Evolutionary conservation across 768 basidiomycete species (phyloP).

Genomic region (Macrolepiota albuminosa): DNA sequence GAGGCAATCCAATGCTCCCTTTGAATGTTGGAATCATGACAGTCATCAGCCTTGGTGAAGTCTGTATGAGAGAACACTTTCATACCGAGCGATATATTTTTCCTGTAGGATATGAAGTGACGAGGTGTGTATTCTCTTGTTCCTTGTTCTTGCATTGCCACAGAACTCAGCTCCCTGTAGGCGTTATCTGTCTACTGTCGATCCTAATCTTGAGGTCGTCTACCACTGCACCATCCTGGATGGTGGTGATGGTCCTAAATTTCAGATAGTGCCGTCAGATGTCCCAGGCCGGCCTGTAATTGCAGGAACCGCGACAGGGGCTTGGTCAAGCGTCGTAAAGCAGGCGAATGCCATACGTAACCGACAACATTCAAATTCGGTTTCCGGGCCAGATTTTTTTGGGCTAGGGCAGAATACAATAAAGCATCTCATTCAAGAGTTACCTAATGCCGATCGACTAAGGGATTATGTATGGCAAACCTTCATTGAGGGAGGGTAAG

Average conservation of each 20-base stretch:
- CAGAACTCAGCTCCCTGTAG: conserved; percentile 28
- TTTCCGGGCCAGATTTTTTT: conserved; percentile 87
- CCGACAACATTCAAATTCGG: conserved; percentile 80
- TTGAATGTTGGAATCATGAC: conserved; percentile 87
- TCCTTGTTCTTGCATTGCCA: neutral
- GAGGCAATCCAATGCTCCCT: conserved; percentile 67
- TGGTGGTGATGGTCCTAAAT: conserved; percentile 82
- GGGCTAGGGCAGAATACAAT: conserved; percentile 85
- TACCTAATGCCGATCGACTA: conserved; percentile 65
- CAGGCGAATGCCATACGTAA: conserved; percentile 79
- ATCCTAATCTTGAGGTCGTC: conserved; percentile 61
- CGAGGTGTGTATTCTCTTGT: conserved; percentile 43
- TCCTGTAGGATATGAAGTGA: conserved; percentile 82
- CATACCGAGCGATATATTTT: conserved; percentile 88
- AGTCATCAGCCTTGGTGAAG: conserved; percentile 65
- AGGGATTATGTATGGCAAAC: conserved; percentile 85
- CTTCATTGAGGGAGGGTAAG: conserved; percentile 83
- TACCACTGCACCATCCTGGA: conserved; percentile 84
- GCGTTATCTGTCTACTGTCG: conserved; percentile 73
- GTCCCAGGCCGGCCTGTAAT: conserved; percentile 66
- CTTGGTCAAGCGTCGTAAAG: conserved; percentile 81
- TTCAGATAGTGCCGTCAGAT: conserved; percentile 76
- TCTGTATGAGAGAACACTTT: conserved; percentile 81
- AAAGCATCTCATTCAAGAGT: conserved; percentile 86
- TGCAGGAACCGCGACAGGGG: conserved; percentile 85